phyloP scores from a whole-genome alignment of 2,329 filamentous ascomycete species.

The Colletotrichum graminicola region DNA sequence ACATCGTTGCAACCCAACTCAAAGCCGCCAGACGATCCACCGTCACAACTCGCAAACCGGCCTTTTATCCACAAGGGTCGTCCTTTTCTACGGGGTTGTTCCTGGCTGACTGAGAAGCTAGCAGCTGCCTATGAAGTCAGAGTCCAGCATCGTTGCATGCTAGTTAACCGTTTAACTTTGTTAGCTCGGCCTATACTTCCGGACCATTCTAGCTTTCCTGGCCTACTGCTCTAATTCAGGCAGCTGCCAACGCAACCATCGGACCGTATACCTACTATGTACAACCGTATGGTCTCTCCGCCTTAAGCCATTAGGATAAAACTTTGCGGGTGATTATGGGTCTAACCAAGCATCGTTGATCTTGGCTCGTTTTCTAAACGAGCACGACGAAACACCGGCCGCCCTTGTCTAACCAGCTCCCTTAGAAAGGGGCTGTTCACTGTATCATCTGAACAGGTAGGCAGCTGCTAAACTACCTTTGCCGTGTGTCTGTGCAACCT shows the following conservation, averaged over 20 bases:
- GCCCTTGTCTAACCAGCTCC: neutral
- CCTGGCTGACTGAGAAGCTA: conserved; percentile 15
- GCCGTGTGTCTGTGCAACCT: too few relatives aligned
- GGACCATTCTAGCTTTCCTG: too few relatives aligned
- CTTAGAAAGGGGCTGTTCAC: conserved; percentile 3
- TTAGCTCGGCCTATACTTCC: neutral
- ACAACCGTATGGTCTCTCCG: neutral
- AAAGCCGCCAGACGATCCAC: conserved; percentile 23
- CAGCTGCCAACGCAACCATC: neutral
- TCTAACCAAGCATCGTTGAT: conserved; percentile 20
- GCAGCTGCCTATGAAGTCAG: conserved; percentile 1
- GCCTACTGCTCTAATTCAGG: neutral
- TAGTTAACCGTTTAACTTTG: neutral
- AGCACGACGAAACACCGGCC: conserved; percentile 17
- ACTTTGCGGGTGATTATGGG: neutral
- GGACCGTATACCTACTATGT: too few relatives aligned
- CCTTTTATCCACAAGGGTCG: conserved; percentile 38
- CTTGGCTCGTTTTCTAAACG: conserved; percentile 5
- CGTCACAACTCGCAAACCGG: conserved; percentile 37
- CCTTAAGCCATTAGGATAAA: conserved; percentile 11
- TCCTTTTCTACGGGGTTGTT: conserved; percentile 4
- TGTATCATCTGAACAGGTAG: conserved; percentile 12
- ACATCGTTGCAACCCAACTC: conserved; percentile 36
- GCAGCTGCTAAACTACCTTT: too few relatives aligned
- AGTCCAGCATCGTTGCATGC: neutral